phyloP scores from a whole-genome alignment of 2,329 filamentous ascomycete species.

The Alternaria brassicicola region DNA sequence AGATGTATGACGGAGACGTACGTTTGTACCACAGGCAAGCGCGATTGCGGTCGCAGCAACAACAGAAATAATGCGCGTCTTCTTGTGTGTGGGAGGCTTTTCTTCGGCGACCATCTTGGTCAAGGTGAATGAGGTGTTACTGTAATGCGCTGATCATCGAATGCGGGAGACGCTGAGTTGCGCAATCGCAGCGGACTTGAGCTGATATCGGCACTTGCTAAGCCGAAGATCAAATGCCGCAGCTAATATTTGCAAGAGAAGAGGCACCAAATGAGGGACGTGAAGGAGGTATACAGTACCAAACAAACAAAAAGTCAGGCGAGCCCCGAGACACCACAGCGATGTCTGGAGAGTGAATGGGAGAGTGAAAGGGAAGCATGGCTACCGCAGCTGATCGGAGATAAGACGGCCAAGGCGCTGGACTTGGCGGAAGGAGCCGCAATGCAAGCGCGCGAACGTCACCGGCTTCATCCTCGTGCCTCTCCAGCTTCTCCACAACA shows the following conservation, averaged over 20 bases:
- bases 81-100: constrained; percentile 56
- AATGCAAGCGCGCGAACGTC: constrained; percentile 24
- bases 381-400: constrained; percentile 19
- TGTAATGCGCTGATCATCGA: constrained; percentile 30
- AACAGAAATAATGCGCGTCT: constrained; percentile 79
- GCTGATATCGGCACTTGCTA: constrained; percentile 14
- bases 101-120: constrained; percentile 33
- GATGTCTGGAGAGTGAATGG: neutral
- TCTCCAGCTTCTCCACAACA: constrained; percentile 15
- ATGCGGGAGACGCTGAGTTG: constrained; percentile 9
- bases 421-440: constrained; percentile 20
- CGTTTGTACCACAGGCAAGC: constrained; percentile 91
- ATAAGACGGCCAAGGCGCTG: constrained; percentile 24
- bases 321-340: constrained; percentile 1
- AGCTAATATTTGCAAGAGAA: neutral
- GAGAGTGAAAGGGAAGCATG: constrained; percentile 8
- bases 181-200: constrained; percentile 6
- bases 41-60: constrained; percentile 83
- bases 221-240: constrained; percentile 1
- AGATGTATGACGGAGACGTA: constrained; percentile 52
- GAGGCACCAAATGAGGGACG: neutral
- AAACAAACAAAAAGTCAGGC: constrained; percentile 1
- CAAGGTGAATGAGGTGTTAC: constrained; percentile 20
- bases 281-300: neutral
- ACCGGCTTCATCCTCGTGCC: constrained; percentile 20